phyloP scores from a whole-genome alignment of 225 moss, liverwort and hornwort species.

The Anthoceros angustus region DNA sequence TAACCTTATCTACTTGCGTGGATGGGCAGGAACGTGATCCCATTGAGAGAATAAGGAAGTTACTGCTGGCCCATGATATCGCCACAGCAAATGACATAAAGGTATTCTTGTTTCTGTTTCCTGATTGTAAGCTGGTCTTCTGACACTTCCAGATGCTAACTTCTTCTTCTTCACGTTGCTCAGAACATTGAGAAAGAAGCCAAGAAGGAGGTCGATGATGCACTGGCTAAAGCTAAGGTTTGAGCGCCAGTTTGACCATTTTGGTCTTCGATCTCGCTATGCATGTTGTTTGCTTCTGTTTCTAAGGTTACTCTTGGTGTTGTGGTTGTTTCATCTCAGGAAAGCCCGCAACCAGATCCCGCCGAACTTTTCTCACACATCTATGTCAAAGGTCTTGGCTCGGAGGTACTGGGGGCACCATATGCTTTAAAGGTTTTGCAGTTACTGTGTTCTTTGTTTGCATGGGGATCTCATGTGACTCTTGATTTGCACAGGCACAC shows the following conservation, averaged over 20 bases:
- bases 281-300: background rate
- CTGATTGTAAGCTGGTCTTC: background rate
- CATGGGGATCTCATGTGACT: background rate
- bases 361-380: constrained; percentile 35
- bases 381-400: constrained; percentile 32
- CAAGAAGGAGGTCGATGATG: constrained; percentile 85
- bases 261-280: too few species aligned
- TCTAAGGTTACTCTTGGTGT: background rate
- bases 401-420: constrained; percentile 10
- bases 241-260: background rate
- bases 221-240: constrained; percentile 75
- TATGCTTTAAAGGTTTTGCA: background rate
- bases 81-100: constrained; percentile 66
- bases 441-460: background rate
- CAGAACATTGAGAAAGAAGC: constrained; percentile 79
- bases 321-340: constrained; percentile 8
- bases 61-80: constrained; percentile 57
- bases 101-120: constrained; percentile 9
- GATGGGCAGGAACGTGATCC: constrained; percentile 71
- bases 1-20: background rate
- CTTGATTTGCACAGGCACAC: background rate
- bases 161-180: background rate
- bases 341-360: constrained; percentile 33
- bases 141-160: background rate
- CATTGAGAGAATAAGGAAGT: constrained; percentile 89